Conservation (phyloP, 495 filamentous ascomycete genomes). For the Massariosphaeria phaeospora region DNA sequence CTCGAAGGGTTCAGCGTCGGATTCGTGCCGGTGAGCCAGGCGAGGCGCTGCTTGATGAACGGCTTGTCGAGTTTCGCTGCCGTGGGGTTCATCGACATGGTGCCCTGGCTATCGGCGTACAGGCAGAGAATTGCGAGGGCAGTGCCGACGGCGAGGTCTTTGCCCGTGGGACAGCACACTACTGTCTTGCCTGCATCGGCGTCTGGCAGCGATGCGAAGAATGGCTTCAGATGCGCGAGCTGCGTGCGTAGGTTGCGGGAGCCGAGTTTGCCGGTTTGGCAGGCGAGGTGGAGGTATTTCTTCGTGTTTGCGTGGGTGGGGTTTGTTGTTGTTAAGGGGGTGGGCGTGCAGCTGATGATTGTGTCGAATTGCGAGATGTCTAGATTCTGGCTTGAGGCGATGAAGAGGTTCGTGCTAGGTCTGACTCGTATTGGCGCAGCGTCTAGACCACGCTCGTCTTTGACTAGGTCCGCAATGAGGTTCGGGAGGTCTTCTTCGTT, state of each 20-base stretch:
- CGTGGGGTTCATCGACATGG: constrained; percentile 12
- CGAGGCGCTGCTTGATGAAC: constrained; percentile 68
- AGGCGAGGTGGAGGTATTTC: constrained; percentile 57
- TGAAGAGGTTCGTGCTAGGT: constrained; percentile 35
- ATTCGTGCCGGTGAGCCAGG: constrained; percentile 68
- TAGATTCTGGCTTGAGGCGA: constrained; percentile 33
- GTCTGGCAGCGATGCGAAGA: constrained; percentile 33
- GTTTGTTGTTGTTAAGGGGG: constrained; percentile 2
- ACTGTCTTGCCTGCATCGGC: constrained; percentile 45
- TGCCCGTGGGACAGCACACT: constrained; percentile 58
- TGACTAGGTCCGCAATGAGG: constrained; percentile 55
- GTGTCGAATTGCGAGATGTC: constrained; percentile 29
- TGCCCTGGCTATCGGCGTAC: constrained; percentile 54
- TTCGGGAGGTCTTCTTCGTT: constrained; percentile 60
- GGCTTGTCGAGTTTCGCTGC: constrained; percentile 57
- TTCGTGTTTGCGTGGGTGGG: constrained; percentile 3
- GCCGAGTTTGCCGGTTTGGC: constrained; percentile 63
- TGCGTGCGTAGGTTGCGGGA: constrained; percentile 68
- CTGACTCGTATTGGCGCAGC: constrained; percentile 27
- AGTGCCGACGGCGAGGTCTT: constrained; percentile 61
- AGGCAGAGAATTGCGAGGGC: constrained; percentile 59
- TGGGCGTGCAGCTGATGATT: constrained; percentile 37
- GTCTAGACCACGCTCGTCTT: constrained; percentile 16
- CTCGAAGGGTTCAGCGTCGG: constrained; percentile 75
- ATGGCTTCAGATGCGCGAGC: constrained; percentile 53